A percentile compares a stretch with the other conserved stretches of the same genome.
Evolutionary conservation across 176 grass and related monocot species (phyloP).

Genomic region (Aegilops tauschii): DNA sequence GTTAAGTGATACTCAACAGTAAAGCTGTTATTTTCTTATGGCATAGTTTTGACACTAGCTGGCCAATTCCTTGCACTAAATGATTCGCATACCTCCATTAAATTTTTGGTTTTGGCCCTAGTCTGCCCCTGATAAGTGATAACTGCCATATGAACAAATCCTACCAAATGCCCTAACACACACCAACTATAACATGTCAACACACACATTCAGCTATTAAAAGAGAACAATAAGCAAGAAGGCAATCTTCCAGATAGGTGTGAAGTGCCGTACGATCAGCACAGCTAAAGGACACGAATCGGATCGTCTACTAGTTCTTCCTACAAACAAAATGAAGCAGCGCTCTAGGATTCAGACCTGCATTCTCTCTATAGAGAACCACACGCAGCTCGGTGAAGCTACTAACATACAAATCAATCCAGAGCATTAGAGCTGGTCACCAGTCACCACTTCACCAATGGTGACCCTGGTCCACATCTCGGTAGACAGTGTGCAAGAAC

Average conservation of each 20-base stretch:
- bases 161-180: not conserved
- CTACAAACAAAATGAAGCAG: not conserved
- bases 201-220: not conserved
- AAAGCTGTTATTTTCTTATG: not conserved
- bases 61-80: not conserved
- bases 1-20: not conserved
- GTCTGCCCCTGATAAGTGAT: not conserved
- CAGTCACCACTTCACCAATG: not conserved
- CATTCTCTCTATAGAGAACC: not conserved
- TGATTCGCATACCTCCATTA: not conserved
- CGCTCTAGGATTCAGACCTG: not conserved
- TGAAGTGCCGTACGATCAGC: not conserved
- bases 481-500: not conserved
- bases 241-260: not conserved
- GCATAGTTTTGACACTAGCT: not conserved
- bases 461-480: not conserved
- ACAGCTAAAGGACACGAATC: not conserved
- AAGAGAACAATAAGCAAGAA: not conserved
- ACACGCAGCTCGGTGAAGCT: not conserved
- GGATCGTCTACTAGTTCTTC: not conserved
- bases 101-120: not conserved
- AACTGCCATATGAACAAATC: not conserved
- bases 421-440: too few relatives aligned
- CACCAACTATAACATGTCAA: constrained; percentile 8
- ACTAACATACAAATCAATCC: not conserved